A percentile compares a stretch with the other conserved stretches of the same genome.
phyloP scores from a whole-genome alignment of 495 filamentous ascomycete species.

The Chaetomium cochliodes region DNA sequence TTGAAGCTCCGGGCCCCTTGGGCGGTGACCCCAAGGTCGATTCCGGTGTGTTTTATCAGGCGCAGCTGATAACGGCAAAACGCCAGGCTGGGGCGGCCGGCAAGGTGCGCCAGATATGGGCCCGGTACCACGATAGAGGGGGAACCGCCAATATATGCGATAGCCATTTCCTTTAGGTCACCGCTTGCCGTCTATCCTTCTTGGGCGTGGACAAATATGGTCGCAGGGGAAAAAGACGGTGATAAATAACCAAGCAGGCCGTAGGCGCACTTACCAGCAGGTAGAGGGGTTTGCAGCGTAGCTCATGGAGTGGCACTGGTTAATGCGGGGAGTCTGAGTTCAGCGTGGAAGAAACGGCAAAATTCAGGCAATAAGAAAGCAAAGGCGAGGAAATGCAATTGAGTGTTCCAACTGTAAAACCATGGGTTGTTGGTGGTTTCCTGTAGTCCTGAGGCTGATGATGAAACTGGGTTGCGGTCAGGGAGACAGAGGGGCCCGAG shows the following conservation, averaged over 20 bases:
- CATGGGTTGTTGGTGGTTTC: background rate
- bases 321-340: background rate
- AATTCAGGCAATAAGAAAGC: background rate
- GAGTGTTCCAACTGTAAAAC: background rate
- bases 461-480: slow-evolving; percentile 13
- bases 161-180: background rate
- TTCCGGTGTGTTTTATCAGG: background rate
- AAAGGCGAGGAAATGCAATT: background rate
- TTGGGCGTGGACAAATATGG: too few relatives aligned
- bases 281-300: background rate
- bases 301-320: background rate
- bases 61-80: background rate
- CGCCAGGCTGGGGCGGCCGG: background rate
- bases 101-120: background rate
- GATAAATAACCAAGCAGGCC: background rate
- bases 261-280: background rate
- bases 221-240: background rate
- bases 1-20: background rate
- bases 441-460: background rate
- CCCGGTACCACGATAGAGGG: background rate
- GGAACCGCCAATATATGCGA: background rate
- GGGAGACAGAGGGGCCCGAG: background rate
- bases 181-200: background rate
- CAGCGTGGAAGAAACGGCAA: background rate
- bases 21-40: background rate